Evolutionary conservation across 2,329 filamentous ascomycete species (phyloP).

Genomic region (Leptoxyphium fumago): DNA sequence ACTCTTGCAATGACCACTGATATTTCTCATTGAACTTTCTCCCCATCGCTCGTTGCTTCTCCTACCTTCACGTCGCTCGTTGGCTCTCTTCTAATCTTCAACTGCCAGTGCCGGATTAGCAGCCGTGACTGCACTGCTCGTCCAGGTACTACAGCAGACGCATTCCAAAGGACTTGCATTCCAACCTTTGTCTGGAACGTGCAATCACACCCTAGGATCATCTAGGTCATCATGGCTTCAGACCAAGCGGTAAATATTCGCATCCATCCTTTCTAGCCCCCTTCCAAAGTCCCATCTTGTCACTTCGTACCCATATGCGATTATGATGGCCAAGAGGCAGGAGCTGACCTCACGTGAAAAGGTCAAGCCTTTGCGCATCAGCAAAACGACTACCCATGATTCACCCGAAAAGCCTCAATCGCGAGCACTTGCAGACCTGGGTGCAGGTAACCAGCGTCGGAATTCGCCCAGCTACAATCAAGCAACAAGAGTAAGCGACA

Average conservation of each 20-base stretch:
- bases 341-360: conserved; percentile 19
- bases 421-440: conserved; percentile 77
- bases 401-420: conserved; percentile 53
- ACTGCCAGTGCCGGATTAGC: too few species aligned
- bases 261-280: neutral
- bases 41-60: too few species aligned
- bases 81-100: too few species aligned
- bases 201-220: neutral
- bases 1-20: too few species aligned
- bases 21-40: too few species aligned
- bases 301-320: too few species aligned
- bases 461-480: conserved; percentile 91
- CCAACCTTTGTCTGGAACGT: neutral
- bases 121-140: too few species aligned
- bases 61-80: too few species aligned
- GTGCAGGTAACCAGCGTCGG: conserved; percentile 66
- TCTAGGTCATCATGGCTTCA: neutral
- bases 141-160: neutral
- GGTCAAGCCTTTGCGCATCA: conserved; percentile 68
- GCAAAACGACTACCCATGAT: conserved; percentile 46
- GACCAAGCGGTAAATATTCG: neutral
- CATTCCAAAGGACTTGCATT: neutral
- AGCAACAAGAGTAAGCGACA: conserved; percentile 45
- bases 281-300: too few species aligned
- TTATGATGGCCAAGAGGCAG: neutral